These are phyloP conservation scores for Kondoa malvinella DNA, from an alignment of 768 basidiomycete species.

Conservation along the genomic window DNA sequence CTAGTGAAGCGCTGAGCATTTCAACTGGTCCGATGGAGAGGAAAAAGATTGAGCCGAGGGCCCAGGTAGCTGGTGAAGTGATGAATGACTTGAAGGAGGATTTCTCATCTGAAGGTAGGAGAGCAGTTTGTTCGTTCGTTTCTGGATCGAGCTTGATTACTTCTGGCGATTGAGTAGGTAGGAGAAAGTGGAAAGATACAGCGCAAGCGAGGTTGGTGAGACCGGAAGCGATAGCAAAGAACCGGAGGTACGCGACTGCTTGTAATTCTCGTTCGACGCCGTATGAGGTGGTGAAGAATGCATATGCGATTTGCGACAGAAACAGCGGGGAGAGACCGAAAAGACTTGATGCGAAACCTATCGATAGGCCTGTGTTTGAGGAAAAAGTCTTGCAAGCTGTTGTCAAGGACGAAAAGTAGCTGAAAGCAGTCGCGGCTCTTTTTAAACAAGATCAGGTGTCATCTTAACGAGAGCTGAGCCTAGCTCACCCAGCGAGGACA, in stretches of 20 bases:
- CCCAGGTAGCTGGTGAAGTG: not conserved
- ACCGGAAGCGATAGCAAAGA: not conserved
- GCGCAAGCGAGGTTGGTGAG: not conserved
- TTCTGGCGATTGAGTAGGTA: not conserved
- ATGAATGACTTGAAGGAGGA: not conserved
- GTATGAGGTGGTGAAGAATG: not conserved
- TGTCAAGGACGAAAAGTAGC: not conserved
- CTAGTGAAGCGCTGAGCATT: not conserved
- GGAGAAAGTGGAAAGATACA: not conserved
- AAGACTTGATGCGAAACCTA: not conserved
- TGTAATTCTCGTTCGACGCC: not conserved
- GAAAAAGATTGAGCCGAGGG: not conserved
- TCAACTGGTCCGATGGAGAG: not conserved
- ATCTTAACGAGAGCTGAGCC: too few species aligned
- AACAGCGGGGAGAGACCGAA: not conserved
- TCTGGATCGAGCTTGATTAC: too few species aligned
- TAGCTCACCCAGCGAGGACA: not conserved
- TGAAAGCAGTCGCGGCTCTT: not conserved
- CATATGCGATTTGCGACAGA: not conserved
- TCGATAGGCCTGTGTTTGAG: not conserved
- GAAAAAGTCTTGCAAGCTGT: not conserved
- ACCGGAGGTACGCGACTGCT: not conserved
- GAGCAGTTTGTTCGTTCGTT: not conserved
- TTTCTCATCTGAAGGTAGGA: not conserved
- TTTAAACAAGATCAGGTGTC: too few species aligned